phyloP scores from a whole-genome alignment of 2,329 filamentous ascomycete genomes.

The Eutypa lata region DNA sequence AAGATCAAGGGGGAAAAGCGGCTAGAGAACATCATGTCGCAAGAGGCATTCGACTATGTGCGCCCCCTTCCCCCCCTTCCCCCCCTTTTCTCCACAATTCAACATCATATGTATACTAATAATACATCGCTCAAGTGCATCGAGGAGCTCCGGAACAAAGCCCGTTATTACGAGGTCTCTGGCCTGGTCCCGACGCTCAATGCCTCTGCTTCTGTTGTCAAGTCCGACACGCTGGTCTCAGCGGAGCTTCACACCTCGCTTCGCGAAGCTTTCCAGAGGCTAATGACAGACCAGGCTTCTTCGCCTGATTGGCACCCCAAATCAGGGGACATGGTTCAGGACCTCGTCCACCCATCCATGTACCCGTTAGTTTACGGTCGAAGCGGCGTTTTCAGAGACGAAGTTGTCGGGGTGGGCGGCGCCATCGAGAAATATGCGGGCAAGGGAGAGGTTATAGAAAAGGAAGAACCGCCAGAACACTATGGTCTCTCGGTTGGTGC shows the following conservation, averaged over 20 bases:
- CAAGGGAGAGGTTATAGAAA: constrained; percentile 23
- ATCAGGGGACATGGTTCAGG: constrained; percentile 49
- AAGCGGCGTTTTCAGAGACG: constrained; percentile 32
- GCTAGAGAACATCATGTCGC: too few species aligned
- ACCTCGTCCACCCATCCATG: constrained; percentile 59
- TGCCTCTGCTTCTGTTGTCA: constrained; percentile 39
- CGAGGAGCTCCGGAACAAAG: constrained; percentile 48
- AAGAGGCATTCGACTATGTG: too few species aligned
- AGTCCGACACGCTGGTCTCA: constrained; percentile 48
- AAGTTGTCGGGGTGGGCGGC: constrained; percentile 24
- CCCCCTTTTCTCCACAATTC: too few species aligned
- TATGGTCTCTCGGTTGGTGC: too few species aligned
- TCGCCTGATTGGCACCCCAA: constrained; percentile 55
- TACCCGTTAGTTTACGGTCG: constrained; percentile 51
- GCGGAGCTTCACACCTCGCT: constrained; percentile 29
- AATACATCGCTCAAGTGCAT: constrained; percentile 27
- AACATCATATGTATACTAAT: too few species aligned
- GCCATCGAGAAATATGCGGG: constrained; percentile 23
- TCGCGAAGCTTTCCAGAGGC: constrained; percentile 31
- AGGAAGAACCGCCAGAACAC: too few species aligned
- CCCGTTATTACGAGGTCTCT: constrained; percentile 37
- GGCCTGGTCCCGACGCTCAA: constrained; percentile 44
- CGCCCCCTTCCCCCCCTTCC: too few species aligned
- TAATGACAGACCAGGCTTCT: constrained; percentile 42
- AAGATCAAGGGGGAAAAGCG: too few species aligned